Evolutionary conservation across 192 early-diverging fungal species (phyloP), one percentile per base, ranked within the genome.

Genomic region (Umbelopsis ramanniana): DNA sequence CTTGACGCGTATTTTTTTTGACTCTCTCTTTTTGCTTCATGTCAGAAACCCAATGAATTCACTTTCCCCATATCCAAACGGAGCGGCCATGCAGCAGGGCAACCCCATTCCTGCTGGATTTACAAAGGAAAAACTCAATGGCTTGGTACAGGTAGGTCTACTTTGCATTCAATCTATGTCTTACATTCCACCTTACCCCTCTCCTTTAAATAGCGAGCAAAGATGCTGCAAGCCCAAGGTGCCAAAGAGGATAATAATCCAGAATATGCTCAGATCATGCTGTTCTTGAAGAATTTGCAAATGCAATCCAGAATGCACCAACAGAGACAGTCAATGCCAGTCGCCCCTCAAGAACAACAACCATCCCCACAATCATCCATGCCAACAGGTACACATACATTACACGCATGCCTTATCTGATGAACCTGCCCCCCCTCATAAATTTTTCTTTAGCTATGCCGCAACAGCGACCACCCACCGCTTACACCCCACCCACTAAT

Each of bases 171-270:
- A 35, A 55, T 29, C 17, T 1, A 46, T 46, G 46, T 46, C 5
- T 50, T 6, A 52, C 52, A 47, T 60, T 67, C 23, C 10, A 43
- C 43, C 24, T 29, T 2, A 29, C 29, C 29, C 29, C 29, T 29
- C 29, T 29, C 29, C n/a, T n/a, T n/a, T n/a, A 19, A n/a, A 48
- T 48, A 80, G 79, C 53, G 79, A 60, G 79, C 72, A 46, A 73
- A 88, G 68, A 68, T 75, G 24, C 69, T 91, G 80, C 87, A 92
- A 69, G 74, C 82, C 11, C 81, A 78, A 14, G 93, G 94, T 17
- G 89, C 91, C 17, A 95, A 88, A 11, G 93, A 97, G 84, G 85
- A 86, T 47, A 93, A 87, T 73, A 89, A 89, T 72, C 83, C 84
- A 17, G 92, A 95, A 73, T 92, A 85, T 72, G 93, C 91, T 37